These are phyloP conservation scores for Rutstroemia sp. DNA, from an alignment of 2,329 filamentous ascomycete species.

Conservation along the genomic window DNA sequence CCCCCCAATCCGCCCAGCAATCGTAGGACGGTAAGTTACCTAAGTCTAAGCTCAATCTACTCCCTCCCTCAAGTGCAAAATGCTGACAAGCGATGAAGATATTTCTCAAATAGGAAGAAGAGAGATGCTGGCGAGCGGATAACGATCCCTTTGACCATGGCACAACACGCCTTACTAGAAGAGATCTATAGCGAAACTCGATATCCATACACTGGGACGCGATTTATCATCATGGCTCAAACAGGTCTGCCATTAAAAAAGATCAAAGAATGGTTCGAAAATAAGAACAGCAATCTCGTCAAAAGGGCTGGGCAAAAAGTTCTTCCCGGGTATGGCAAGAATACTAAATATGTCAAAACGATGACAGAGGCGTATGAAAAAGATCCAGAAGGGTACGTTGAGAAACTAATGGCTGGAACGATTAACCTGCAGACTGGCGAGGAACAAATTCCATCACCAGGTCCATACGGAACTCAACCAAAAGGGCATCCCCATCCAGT, in stretches of 20 bases:
- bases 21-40: neutral
- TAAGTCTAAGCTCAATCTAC: neutral
- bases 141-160: neutral
- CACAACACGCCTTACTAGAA: neutral
- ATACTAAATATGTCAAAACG: too few relatives aligned
- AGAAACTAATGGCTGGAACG: neutral
- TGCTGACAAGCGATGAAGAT: too few relatives aligned
- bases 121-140: neutral
- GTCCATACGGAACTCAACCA: neutral
- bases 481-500: neutral
- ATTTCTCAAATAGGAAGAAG: neutral
- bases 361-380: neutral
- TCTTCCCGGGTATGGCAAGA: too few relatives aligned
- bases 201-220: neutral
- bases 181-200: neutral
- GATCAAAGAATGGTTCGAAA: neutral
- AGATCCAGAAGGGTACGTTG: neutral
- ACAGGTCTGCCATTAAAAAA: neutral
- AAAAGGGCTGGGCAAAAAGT: neutral
- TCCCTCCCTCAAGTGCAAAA: neutral
- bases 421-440: neutral
- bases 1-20: neutral
- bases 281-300: neutral
- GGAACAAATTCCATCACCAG: neutral
- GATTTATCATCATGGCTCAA: neutral